Evolutionary conservation across 139 green algal species (phyloP).

Genomic region (Chlorella sp.): DNA sequence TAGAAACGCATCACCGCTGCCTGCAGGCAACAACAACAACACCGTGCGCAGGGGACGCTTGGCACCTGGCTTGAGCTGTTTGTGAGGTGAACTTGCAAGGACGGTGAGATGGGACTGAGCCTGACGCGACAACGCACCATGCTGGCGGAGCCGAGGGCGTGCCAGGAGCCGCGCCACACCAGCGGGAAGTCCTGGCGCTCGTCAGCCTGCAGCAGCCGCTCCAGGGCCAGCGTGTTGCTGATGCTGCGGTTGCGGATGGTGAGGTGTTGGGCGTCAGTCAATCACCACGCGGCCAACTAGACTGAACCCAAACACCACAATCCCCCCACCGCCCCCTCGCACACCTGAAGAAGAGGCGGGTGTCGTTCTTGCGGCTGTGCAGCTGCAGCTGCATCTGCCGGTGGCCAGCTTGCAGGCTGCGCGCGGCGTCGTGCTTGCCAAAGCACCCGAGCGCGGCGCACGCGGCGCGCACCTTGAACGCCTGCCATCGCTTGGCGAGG

Average conservation of each 20-base stretch:
- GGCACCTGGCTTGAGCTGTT: too few species aligned
- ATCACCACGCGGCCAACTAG: background rate
- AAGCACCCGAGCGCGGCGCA: background rate
- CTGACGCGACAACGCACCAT: too few species aligned
- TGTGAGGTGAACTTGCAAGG: too few species aligned
- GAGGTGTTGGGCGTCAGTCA: too few species aligned
- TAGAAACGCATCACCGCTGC: too few species aligned
- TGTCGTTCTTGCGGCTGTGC: background rate
- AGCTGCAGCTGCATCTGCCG: too few species aligned
- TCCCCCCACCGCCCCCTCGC: too few species aligned
- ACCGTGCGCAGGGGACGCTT: too few species aligned
- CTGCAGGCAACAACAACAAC: too few species aligned
- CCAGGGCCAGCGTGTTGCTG: background rate
- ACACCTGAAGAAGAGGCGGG: background rate
- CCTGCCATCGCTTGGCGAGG: background rate
- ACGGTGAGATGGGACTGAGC: too few species aligned
- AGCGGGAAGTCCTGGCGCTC: slow-evolving; percentile 1
- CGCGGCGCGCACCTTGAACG: background rate
- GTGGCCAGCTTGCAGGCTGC: background rate
- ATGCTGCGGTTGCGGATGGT: too few species aligned
- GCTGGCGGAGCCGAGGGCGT: background rate
- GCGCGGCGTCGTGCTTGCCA: background rate
- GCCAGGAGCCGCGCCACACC: slow-evolving; percentile 3
- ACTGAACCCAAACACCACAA: too few species aligned
- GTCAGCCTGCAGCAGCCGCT: background rate